Evolutionary conservation across 164 flowering plant genomes (phyloP).

Genomic region (Akebia trifoliata): DNA sequence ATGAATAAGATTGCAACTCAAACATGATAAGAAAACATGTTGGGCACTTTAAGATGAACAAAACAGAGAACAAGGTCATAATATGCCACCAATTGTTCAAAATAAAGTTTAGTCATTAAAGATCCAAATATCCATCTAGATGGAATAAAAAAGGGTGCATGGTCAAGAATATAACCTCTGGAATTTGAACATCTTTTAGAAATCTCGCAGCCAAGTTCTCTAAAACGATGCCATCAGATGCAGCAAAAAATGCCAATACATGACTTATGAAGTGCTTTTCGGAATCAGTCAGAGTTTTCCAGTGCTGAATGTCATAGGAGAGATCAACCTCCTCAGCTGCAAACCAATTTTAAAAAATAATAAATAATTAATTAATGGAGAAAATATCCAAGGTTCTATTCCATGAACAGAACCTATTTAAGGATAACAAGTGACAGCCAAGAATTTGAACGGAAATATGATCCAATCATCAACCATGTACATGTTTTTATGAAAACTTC

Average conservation of each 20-base stretch:
- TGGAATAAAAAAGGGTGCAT: background rate
- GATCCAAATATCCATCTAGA: background rate
- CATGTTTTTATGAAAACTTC: conserved; percentile 1
- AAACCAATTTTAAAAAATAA: conserved; percentile 19
- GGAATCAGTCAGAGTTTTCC: conserved; percentile 50
- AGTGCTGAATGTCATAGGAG: conserved; percentile 60
- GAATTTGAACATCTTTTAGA: conserved; percentile 66
- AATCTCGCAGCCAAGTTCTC: conserved; percentile 87
- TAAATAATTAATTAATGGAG: background rate
- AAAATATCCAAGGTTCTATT: background rate
- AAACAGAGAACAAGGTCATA: too few relatives aligned
- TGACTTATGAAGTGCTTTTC: conserved; percentile 79
- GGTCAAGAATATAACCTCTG: conserved; percentile 43
- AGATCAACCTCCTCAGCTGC: conserved; percentile 93
- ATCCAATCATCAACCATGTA: background rate
- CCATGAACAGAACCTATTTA: background rate
- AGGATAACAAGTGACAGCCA: background rate
- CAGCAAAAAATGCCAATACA: conserved; percentile 81
- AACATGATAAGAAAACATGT: background rate
- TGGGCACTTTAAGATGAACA: too few relatives aligned
- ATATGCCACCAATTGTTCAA: too few relatives aligned
- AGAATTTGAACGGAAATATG: background rate
- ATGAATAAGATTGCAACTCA: too few relatives aligned
- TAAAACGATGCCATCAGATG: conserved; percentile 90
- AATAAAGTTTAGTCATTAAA: too few relatives aligned